phyloP scores from a whole-genome alignment of 176 grass and related monocot genomes.

The Cenchrus purpureus region DNA sequence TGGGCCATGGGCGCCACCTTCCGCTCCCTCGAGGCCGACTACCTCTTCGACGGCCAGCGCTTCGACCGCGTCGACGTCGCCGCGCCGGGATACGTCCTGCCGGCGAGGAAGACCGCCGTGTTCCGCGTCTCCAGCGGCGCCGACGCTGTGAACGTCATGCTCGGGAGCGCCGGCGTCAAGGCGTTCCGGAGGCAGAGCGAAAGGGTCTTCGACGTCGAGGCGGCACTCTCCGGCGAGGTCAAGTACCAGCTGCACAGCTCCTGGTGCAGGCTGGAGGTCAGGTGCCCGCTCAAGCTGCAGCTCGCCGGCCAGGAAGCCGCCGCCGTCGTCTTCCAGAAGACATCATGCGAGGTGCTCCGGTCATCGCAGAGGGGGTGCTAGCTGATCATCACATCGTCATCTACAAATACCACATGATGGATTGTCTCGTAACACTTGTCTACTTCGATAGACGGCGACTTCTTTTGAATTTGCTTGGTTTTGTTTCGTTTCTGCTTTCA shows the following conservation, averaged over 20 bases:
- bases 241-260: slow-evolving; percentile 24
- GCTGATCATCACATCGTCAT: neutral
- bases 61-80: slow-evolving; percentile 41
- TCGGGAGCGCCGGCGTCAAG: slow-evolving; percentile 25
- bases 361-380: slow-evolving; percentile 40
- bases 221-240: slow-evolving; percentile 32
- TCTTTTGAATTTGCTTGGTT: neutral
- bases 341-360: slow-evolving; percentile 30
- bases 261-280: slow-evolving; percentile 34
- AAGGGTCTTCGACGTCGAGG: slow-evolving; percentile 47
- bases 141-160: neutral
- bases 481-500: neutral
- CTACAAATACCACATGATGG: neutral
- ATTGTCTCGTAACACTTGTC: neutral
- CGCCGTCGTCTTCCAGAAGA: slow-evolving; percentile 43
- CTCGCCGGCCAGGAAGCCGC: slow-evolving; percentile 1
- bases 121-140: slow-evolving; percentile 32
- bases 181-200: slow-evolving; percentile 26
- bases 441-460: no score
- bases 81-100: neutral
- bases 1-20: slow-evolving; percentile 44
- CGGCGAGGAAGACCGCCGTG: slow-evolving; percentile 35
- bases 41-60: slow-evolving; percentile 41
- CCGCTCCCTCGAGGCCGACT: slow-evolving; percentile 47
- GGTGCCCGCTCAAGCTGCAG: slow-evolving; percentile 49